These are phyloP conservation scores for Leishmania lainsoni DNA, from an alignment of 208 protist genomes.

Conservation along the genomic window DNA sequence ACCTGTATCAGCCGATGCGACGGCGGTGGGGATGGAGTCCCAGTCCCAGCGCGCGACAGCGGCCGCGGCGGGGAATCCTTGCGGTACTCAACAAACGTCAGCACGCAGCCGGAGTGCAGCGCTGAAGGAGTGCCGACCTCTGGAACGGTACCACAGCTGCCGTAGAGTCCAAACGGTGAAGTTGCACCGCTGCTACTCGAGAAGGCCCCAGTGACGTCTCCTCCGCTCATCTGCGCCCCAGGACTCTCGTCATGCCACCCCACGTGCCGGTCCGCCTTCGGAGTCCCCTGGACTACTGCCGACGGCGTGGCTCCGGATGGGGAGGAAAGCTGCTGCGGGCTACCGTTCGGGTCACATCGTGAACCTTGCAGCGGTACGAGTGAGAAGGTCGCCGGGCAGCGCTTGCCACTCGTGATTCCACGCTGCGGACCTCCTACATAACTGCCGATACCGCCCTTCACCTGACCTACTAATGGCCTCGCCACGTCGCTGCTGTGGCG, in stretches of 20 bases:
- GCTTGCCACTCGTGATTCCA: neutral
- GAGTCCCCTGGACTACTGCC: neutral
- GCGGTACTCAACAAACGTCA: slow-evolving; percentile 30
- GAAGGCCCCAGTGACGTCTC: neutral
- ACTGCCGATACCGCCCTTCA: neutral
- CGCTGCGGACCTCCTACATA: neutral
- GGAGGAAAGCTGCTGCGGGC: neutral
- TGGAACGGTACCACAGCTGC: neutral
- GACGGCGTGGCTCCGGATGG: neutral
- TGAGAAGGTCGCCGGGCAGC: neutral
- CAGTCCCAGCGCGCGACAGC: slow-evolving; percentile 26
- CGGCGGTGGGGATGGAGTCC: slow-evolving; percentile 10
- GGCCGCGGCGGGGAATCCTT: slow-evolving; percentile 22
- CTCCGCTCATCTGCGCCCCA: neutral
- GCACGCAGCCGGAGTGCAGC: slow-evolving; percentile 25
- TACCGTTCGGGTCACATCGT: neutral
- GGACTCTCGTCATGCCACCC: slow-evolving; percentile 22
- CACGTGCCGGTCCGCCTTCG: slow-evolving; percentile 19
- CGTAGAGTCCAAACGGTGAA: neutral
- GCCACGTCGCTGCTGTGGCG: neutral
- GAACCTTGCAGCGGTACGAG: neutral
- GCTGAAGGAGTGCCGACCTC: neutral
- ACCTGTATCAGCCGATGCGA: slow-evolving; percentile 35
- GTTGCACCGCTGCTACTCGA: neutral
- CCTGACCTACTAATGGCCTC: neutral